Evolutionary conservation across 768 basidiomycete genomes (phyloP).

Genomic region (Hypholoma sublateritium): DNA sequence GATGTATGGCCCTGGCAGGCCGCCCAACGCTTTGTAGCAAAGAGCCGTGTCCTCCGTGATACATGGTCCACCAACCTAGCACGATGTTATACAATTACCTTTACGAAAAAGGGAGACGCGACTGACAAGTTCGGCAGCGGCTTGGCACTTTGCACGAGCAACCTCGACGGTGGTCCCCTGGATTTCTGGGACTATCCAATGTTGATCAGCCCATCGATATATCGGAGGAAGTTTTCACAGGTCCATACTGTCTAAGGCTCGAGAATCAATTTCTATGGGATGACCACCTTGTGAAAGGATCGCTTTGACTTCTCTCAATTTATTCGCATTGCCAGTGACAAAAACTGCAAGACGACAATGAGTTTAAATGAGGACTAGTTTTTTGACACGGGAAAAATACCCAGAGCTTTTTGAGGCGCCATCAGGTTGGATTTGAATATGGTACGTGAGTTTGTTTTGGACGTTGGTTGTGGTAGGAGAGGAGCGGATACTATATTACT

Average conservation of each 20-base stretch:
- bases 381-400: not conserved
- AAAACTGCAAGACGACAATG: slow-evolving; percentile 55
- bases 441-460: too few species aligned
- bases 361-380: not conserved
- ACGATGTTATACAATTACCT: not conserved
- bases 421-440: not conserved
- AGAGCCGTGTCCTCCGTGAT: slow-evolving; percentile 94
- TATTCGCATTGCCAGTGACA: slow-evolving; percentile 94
- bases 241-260: slow-evolving; percentile 74
- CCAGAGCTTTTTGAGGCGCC: slow-evolving; percentile 9
- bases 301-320: slow-evolving; percentile 82
- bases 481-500: too few species aligned
- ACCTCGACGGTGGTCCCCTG: slow-evolving; percentile 95
- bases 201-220: not conserved
- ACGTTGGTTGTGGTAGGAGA: too few species aligned
- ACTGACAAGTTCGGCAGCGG: slow-evolving; percentile 79
- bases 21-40: slow-evolving; percentile 84
- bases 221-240: not conserved
- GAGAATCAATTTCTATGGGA: slow-evolving; percentile 75
- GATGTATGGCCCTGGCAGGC: slow-evolving; percentile 96
- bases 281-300: slow-evolving; percentile 70
- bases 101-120: not conserved
- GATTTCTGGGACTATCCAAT: slow-evolving; percentile 77
- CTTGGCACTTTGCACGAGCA: slow-evolving; percentile 80
- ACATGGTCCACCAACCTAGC: slow-evolving; percentile 46